These are phyloP conservation scores for Chalciporus sp. DNA, from an alignment of 1,284 basidiomycete genomes.

Conservation along the genomic window DNA sequence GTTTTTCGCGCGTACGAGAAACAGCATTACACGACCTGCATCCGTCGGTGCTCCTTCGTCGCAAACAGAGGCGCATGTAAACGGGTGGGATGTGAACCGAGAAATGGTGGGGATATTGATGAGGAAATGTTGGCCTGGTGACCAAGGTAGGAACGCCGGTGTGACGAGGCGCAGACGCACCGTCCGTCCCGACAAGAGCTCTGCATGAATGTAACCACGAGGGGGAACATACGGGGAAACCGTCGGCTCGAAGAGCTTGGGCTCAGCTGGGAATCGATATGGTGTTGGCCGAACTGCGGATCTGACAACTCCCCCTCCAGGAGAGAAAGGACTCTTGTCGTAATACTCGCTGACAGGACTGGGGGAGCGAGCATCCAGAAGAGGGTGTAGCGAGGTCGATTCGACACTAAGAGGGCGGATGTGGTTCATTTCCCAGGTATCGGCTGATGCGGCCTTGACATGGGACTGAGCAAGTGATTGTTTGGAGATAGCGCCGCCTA, in stretches of 20 bases:
- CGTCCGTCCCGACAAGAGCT: conserved; percentile 78
- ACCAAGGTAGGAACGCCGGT: conserved; percentile 65
- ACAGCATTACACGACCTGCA: conserved; percentile 61
- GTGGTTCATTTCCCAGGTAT: conserved; percentile 30
- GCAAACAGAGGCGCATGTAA: conserved; percentile 75
- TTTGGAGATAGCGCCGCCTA: conserved; percentile 16
- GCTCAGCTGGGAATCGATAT: conserved; percentile 1
- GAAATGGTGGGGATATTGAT: conserved; percentile 74
- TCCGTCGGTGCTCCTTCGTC: conserved; percentile 50
- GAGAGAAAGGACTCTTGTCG: conserved; percentile 4
- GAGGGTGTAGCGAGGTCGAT: not conserved
- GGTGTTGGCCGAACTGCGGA: not conserved
- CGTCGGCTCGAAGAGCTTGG: conserved; percentile 3
- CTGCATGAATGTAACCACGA: conserved; percentile 74
- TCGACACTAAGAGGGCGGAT: conserved; percentile 8
- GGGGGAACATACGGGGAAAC: conserved; percentile 48
- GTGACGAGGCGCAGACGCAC: conserved; percentile 74
- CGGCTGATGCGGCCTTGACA: not conserved
- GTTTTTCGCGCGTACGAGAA: conserved; percentile 76
- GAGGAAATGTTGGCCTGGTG: conserved; percentile 80
- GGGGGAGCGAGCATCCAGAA: conserved; percentile 13
- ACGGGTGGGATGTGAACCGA: conserved; percentile 75
- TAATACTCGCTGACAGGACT: conserved; percentile 32
- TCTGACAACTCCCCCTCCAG: not conserved
- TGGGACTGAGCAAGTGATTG: not conserved